Base-by-base conservation (phyloP, 2,329 filamentous ascomycete species). In the Xylariomycetidae sp. region DNA sequence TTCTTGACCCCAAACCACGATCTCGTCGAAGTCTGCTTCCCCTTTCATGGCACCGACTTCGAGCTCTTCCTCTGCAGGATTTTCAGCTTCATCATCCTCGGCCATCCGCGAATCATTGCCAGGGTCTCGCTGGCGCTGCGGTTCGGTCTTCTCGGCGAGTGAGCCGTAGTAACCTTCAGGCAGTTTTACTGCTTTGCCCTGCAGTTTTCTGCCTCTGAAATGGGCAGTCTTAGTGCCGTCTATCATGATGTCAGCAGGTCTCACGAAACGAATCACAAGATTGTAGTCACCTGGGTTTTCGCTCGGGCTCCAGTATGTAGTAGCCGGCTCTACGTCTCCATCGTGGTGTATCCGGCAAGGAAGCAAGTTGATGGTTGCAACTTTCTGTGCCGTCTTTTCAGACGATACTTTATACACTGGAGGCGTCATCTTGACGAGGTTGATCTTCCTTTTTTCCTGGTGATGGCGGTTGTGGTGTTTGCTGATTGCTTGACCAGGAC, bases 1-100 rank as follows among this genome's bases (percentile, higher is more conserved):
- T 46, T 92, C 88, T 56, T 95, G 88, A 0, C 75, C 80, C 89
- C 89, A 96, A n/a, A 95, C 70, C 3, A 86, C 62, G 31, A 95
- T 57, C 34, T 83, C 69, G 6, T 87, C 76, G 53, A 95, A 95
- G 12, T 68, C 68, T 2, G 77, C 79, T 14, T 79, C 67, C 26
- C 76, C 65, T 31, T 83, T 71, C 46, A 90, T 61, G 14, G 67
- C 67, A 8, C 76, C 72, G 2, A 73, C 67, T 16, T 73, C 66
- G 10, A 64, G 49, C 25, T 63, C 50, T 12, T 65, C 63, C 3
- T 68, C 63, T 1, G 65, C 61, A 12, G 70, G 60, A 8, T 68
- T 66, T 2, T 60, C 51, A 2, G 64, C 54, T 3, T 69, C 66
- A 4, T 58, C 57, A 7, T 66, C 63, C 4, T 53, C 49, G 5